Evolutionary conservation across 1,284 basidiomycete genomes (phyloP).

Genomic region (Anthracocystis panici-leucophaei): DNA sequence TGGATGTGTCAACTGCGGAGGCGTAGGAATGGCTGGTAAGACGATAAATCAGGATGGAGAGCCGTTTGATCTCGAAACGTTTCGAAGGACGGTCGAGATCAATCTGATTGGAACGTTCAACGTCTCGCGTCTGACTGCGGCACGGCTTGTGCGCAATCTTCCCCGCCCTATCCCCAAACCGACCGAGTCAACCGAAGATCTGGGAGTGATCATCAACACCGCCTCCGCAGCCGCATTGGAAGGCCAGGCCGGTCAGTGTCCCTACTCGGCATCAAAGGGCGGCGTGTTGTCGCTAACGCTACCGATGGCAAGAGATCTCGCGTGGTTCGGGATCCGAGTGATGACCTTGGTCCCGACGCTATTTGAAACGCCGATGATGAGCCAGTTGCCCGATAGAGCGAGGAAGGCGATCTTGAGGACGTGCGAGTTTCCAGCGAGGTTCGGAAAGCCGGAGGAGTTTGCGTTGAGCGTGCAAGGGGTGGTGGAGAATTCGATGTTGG

Average conservation of each 20-base stretch:
- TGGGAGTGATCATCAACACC: slow-evolving; percentile 70
- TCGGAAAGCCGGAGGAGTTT: slow-evolving; percentile 66
- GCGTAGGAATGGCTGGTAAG: slow-evolving; percentile 69
- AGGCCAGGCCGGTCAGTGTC: slow-evolving; percentile 69
- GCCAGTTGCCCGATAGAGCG: slow-evolving; percentile 52
- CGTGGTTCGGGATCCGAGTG: slow-evolving; percentile 64
- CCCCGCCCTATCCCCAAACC: slow-evolving; percentile 49
- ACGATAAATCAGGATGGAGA: slow-evolving; percentile 62
- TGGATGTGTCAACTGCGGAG: slow-evolving; percentile 69
- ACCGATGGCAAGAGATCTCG: slow-evolving; percentile 70
- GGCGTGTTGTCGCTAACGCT: slow-evolving; percentile 67
- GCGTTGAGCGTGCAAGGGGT: slow-evolving; percentile 61
- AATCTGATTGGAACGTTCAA: slow-evolving; percentile 68
- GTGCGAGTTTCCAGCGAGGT: slow-evolving; percentile 52
- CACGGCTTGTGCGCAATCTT: slow-evolving; percentile 59
- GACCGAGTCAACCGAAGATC: slow-evolving; percentile 51
- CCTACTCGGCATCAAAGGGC: slow-evolving; percentile 67
- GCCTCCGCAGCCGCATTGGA: slow-evolving; percentile 68
- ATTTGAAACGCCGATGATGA: slow-evolving; percentile 70
- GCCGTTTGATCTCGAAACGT: slow-evolving; percentile 67
- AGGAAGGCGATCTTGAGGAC: slow-evolving; percentile 32
- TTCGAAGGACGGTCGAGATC: slow-evolving; percentile 62
- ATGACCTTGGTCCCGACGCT: slow-evolving; percentile 66
- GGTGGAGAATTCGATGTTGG: slow-evolving; percentile 66
- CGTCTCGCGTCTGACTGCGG: slow-evolving; percentile 67